Conservation (phyloP, 768 basidiomycete species). For the Tulasnella sp. region DNA sequence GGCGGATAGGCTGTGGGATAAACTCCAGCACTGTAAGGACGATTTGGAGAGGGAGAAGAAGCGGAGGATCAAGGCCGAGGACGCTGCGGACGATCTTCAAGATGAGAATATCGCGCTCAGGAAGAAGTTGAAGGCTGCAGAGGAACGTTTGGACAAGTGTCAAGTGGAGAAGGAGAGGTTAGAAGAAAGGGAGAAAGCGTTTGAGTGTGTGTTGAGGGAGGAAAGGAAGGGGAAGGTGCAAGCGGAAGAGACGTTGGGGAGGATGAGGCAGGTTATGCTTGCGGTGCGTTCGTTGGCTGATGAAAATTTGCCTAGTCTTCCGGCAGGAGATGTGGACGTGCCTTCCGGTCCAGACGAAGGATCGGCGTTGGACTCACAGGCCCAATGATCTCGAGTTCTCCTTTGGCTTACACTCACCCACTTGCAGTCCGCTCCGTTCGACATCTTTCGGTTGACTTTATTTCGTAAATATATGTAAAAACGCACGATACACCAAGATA, state of each 20-base stretch:
- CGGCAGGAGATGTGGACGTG: not conserved
- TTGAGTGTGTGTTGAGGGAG: no score
- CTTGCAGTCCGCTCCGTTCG: not conserved
- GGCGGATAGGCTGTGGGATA: no score
- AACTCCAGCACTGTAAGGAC: no score
- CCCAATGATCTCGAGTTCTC: not conserved
- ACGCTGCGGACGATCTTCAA: not conserved
- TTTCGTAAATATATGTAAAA: not conserved
- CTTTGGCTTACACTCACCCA: not conserved
- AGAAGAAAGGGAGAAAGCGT: not conserved
- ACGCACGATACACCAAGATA: not conserved
- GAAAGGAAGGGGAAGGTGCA: not conserved
- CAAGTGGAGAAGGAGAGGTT: not conserved
- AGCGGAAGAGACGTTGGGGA: not conserved
- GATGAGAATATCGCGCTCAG: not conserved
- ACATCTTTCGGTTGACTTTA: not conserved
- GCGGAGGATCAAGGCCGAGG: not conserved
- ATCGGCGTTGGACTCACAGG: not conserved
- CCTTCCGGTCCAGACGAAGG: not conserved
- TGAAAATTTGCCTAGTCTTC: not conserved
- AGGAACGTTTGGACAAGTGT: not conserved
- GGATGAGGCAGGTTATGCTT: not conserved
- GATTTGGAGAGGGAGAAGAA: not conserved
- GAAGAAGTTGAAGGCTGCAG: not conserved
- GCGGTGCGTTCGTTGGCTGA: not conserved